Conservation (phyloP, 805 yeast species). For the Teunomyces gatunensis region DNA sequence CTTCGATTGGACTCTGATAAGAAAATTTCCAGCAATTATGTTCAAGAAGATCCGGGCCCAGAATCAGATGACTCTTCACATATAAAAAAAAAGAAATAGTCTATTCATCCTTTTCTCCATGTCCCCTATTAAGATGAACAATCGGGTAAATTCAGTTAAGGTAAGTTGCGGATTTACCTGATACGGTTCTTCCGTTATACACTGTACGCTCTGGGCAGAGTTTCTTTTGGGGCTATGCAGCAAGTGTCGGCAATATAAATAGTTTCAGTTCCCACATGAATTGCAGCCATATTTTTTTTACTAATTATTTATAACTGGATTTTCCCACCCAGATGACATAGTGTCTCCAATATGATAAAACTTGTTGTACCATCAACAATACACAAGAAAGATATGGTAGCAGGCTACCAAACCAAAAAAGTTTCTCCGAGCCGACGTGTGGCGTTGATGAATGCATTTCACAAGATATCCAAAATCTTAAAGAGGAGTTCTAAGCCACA, state of each 20-base stretch:
- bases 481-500: neutral
- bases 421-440: neutral
- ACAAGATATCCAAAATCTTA: neutral
- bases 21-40: neutral
- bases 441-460: neutral
- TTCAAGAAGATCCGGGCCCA: neutral
- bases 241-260: neutral
- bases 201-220: neutral
- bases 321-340: neutral
- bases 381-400: neutral
- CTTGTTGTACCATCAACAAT: constrained; percentile 1
- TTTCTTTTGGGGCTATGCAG: neutral
- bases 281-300: constrained; percentile 1
- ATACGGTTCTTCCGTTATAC: neutral
- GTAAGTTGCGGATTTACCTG: neutral
- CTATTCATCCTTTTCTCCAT: constrained; percentile 3
- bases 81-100: neutral
- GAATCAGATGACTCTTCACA: constrained; percentile 1
- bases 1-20: neutral
- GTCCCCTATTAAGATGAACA: neutral
- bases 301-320: neutral
- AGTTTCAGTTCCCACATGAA: neutral
- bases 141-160: neutral
- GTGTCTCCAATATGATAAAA: neutral
- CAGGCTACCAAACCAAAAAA: neutral